phyloP scores from a whole-genome alignment of 805 yeast species.

The Myxozyma monticola region DNA sequence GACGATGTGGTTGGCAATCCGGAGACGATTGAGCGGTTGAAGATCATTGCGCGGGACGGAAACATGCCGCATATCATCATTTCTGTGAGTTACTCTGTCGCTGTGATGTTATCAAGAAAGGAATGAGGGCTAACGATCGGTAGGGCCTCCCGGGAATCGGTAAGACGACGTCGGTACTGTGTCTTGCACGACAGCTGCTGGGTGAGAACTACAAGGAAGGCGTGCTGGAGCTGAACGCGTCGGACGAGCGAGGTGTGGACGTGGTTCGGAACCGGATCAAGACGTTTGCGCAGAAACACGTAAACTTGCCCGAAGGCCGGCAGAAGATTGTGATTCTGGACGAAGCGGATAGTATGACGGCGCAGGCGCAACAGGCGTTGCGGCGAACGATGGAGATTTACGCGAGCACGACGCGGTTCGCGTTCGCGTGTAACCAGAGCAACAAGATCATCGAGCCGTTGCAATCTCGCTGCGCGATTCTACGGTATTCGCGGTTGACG shows the following conservation, averaged over 20 bases:
- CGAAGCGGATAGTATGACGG: constrained; percentile 96
- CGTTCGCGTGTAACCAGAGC: constrained; percentile 96
- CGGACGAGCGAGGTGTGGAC: constrained; percentile 93
- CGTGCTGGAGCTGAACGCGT: constrained; percentile 88
- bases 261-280: constrained; percentile 92
- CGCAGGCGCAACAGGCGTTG: constrained; percentile 93
- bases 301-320: constrained; percentile 79
- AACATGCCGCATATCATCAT: constrained; percentile 96
- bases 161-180: constrained; percentile 89
- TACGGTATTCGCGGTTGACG: constrained; percentile 75
- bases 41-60: constrained; percentile 85
- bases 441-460: constrained; percentile 94
- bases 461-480: constrained; percentile 93
- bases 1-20: constrained; percentile 90
- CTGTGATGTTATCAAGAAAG: not conserved
- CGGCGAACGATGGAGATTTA: constrained; percentile 94
- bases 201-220: constrained; percentile 74
- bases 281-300: constrained; percentile 93
- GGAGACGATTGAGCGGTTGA: constrained; percentile 81
- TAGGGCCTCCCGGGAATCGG: constrained; percentile 93
- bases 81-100: constrained; percentile 44
- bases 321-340: constrained; percentile 92
- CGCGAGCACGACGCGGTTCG: constrained; percentile 94
- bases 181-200: constrained; percentile 80
- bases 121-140: not conserved